Evolutionary conservation across 2,329 filamentous ascomycete genomes (phyloP).

Genomic region (Penicillium sp.): DNA sequence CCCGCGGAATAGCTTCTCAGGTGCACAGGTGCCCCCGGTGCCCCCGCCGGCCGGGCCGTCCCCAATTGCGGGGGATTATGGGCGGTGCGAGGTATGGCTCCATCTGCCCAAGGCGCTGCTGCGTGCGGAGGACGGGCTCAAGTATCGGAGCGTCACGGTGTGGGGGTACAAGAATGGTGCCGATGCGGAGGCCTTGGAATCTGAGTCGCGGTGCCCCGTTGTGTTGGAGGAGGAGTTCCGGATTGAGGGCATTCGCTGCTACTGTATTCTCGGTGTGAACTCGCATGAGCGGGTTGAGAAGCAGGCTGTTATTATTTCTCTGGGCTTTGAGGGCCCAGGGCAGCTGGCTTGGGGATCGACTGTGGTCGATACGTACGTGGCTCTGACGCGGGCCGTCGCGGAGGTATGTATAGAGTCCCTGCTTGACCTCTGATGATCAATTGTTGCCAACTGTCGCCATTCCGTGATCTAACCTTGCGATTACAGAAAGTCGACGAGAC

Average conservation of each 20-base stretch:
- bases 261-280: constrained; percentile 56
- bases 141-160: constrained; percentile 38
- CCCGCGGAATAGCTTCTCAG: constrained; percentile 29
- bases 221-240: constrained; percentile 42
- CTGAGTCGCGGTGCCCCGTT: constrained; percentile 27
- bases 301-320: constrained; percentile 49
- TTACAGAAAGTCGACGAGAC: constrained; percentile 49
- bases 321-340: constrained; percentile 40
- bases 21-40: constrained; percentile 11
- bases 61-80: constrained; percentile 34
- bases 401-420: constrained; percentile 33
- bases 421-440: not conserved
- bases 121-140: constrained; percentile 46
- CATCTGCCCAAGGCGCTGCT: constrained; percentile 50
- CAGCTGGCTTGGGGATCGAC: constrained; percentile 36
- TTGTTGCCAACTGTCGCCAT: not conserved
- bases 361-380: constrained; percentile 42
- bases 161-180: constrained; percentile 36
- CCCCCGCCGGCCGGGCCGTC: constrained; percentile 15
- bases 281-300: constrained; percentile 54
- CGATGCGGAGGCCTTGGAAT: constrained; percentile 27
- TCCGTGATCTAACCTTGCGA: not conserved
- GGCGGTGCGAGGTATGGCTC: constrained; percentile 41
- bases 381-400: constrained; percentile 41
- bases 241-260: constrained; percentile 47